Base-by-base conservation (phyloP, 768 basidiomycete genomes). In the Panaeolus cyanescens region DNA sequence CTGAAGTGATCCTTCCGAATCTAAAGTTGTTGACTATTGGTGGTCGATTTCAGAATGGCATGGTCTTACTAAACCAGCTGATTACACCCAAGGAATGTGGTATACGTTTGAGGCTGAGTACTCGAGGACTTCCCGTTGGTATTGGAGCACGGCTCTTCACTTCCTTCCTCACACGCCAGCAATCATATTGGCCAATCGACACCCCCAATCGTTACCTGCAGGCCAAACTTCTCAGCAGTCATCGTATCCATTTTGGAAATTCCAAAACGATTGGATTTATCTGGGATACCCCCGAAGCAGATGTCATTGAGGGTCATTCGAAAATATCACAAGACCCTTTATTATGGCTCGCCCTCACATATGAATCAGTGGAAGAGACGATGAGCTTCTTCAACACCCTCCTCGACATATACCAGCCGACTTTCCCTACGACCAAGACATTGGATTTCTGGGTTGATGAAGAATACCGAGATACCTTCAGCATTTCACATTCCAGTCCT, bases 241-340 rank as follows among this genome's bases (percentile, higher is more conserved):
- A 66, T 42, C 62, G 67, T 36, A 67, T 71, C 31, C 65, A 70
- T 62, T 71, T 71, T 32, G 67, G 68, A 15, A 71, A 71, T 37
- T 67, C 66, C 8, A 60, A 54, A 37, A 66, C 66, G 22, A 63
- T 68, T 45, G 70, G 70, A 15, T 59, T 63, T 42, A 60, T 65
- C 6, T 71, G 68, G 70, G 65, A 69, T 40, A 67, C 65, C 63
- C 65, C 68, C 6, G 70, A 69, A 45, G 42, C 50, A 15, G 63
- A 61, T 7, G 67, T 67, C 13, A 37, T 68, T 33, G 54, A 58
- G 50, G 64, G 65, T 20, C 70, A 70, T n/a, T 56, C 59, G 10
- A 40, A 37, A 25, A 59, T 30, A 12, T 64, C 66, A 2, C 4
- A 33, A 6, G 67, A 70, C 55, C 68, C 69, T 8, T 53, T 70